A percentile compares a stretch with the other conserved stretches of the same genome.
Conservation (phyloP, 768 basidiomycete genomes). For the Boletus speciosus region DNA sequence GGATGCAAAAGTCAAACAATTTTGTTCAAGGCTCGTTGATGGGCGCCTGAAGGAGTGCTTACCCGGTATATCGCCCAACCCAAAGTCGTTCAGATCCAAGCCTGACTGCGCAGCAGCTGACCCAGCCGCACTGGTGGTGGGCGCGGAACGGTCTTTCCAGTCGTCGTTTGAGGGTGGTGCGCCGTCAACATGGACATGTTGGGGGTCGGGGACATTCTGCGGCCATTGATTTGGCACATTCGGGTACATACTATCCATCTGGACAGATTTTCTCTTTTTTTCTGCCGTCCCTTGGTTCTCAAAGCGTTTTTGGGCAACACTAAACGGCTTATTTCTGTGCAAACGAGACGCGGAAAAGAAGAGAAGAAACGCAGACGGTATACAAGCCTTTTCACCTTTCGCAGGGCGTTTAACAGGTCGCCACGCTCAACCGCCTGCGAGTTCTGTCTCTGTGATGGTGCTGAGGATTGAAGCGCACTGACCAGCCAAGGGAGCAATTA, state of each 20-base stretch:
- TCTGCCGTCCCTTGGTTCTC: conserved; percentile 37
- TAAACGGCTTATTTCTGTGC: conserved; percentile 46
- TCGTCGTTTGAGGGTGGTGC: conserved; percentile 32
- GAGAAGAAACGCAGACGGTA: conserved; percentile 36
- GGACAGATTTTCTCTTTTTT: conserved; percentile 38
- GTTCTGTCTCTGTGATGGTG: conserved; percentile 39
- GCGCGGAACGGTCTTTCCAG: conserved; percentile 38
- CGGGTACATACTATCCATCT: conserved; percentile 46
- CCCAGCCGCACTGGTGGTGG: conserved; percentile 23
- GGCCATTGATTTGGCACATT: conserved; percentile 41
- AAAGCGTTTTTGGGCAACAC: conserved; percentile 41
- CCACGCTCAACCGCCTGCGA: conserved; percentile 37
- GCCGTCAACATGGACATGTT: conserved; percentile 33
- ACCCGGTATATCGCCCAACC: conserved; percentile 42
- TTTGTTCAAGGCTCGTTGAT: conserved; percentile 5
- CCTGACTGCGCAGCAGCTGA: conserved; percentile 32
- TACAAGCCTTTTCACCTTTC: conserved; percentile 40
- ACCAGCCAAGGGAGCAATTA: conserved; percentile 28
- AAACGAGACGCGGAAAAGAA: conserved; percentile 36
- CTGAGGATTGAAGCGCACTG: conserved; percentile 35
- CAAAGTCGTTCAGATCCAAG: conserved; percentile 44
- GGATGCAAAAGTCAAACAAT: conserved; percentile 8
- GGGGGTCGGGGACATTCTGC: conserved; percentile 35
- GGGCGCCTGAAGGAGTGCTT: conserved; percentile 36
- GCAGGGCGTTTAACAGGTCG: conserved; percentile 34